Evolutionary conservation across 75 land plant species (phyloP), one percentile per base, ranked within the genome.

Genomic region (Sequoiadendron giganteum): DNA sequence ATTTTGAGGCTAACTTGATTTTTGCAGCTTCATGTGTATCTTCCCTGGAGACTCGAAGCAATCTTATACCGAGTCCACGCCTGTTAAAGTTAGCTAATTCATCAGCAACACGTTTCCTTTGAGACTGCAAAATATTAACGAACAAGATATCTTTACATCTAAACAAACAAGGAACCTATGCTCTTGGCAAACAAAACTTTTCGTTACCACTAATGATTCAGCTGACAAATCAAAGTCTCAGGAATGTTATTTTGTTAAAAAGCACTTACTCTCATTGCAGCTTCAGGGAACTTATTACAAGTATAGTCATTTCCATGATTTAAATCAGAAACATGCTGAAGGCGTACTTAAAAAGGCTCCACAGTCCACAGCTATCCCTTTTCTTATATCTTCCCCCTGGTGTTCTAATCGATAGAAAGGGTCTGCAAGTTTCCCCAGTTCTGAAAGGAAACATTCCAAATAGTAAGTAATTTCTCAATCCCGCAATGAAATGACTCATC

Each of bases 371-470:
- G 96, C 94, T 89, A 97, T 96, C 80, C 93, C 98, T 90, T 97
- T 98, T 87, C 91, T 89, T 85, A 94, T 32, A 91, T 98, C 99
- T 88, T 89, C 94, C 80, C 93, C 97, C 80, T 94, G 92, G 61
- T 98, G 99, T 89, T 97, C 99, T 87, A 98, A 92, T 5, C 95
- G 94, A 84, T 94, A 95, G 86, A 98, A 95, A 7, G 99, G 99
- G 89, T 98, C 99, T 49, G 90, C 90, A 42, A 98, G 92, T 89
- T 98, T 98, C 19, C 94, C 97, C 87, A 90, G 92, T 54, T 95
- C 99, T 97, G 93, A 43, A 87, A 83, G 61, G 48, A 79, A 79
- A 42, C 5, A 14, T 79, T 79, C 36, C 45, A 16, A 40, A 34
- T 79, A 42, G 21, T 79, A 38, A 79, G 36, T 79, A 18, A 32